Conservation (phyloP, 2,329 filamentous ascomycete genomes). For the Trichoderma atrobrunneum region DNA sequence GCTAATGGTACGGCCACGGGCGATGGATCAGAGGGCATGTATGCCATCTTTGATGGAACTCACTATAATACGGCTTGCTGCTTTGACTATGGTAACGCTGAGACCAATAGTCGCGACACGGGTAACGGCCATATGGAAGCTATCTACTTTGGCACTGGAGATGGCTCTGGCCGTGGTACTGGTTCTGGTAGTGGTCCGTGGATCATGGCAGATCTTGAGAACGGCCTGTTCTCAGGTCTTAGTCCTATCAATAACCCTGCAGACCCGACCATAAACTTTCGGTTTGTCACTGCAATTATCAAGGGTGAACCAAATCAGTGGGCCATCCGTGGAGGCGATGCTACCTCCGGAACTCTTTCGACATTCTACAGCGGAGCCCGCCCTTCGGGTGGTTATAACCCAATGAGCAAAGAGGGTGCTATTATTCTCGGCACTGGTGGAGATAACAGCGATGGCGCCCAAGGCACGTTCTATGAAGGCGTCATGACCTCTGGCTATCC, state of each 20-base stretch:
- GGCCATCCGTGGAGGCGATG: background rate
- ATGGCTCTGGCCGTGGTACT: background rate
- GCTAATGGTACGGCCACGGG: background rate
- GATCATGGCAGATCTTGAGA: constrained; percentile 9
- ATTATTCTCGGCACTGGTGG: constrained; percentile 4
- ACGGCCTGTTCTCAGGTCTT: background rate
- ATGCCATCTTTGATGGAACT: background rate
- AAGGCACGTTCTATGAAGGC: constrained; percentile 10
- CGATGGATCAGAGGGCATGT: background rate
- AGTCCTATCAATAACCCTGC: background rate
- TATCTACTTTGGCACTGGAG: constrained; percentile 2
- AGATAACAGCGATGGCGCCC: background rate
- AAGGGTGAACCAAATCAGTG: background rate
- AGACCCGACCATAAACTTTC: background rate
- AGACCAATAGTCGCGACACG: background rate
- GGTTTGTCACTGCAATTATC: background rate
- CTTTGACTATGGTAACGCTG: constrained; percentile 13
- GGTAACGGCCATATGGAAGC: constrained; percentile 15
- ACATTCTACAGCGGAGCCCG: constrained; percentile 3
- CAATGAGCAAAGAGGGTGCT: constrained; percentile 9
- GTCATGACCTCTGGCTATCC: constrained; percentile 9
- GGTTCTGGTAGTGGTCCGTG: background rate
- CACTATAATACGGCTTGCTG: constrained; percentile 2
- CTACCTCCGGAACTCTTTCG: background rate
- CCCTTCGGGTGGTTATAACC: background rate